These are phyloP conservation scores for Dispira simplex DNA, from an alignment of 192 early-diverging fungal genomes.

Conservation along the genomic window DNA sequence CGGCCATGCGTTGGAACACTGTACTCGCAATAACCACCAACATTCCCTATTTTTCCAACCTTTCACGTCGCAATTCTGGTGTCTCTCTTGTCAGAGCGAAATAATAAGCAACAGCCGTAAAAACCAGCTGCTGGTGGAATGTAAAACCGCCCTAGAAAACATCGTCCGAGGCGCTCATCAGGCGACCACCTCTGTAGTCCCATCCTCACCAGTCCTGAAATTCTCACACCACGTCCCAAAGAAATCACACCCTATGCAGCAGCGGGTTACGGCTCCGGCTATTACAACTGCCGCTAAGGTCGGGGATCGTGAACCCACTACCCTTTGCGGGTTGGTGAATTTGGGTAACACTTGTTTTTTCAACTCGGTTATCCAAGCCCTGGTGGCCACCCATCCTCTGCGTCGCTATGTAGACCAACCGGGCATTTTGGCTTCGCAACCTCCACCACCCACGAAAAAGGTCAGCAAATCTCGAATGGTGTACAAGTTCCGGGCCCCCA, in stretches of 20 bases:
- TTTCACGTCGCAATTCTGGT: slow-evolving; percentile 1
- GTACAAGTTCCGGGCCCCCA: no score
- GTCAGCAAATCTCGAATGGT: no score
- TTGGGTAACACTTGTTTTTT: slow-evolving; percentile 75
- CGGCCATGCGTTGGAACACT: slow-evolving; percentile 4
- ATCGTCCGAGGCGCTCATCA: not conserved
- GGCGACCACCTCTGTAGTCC: not conserved
- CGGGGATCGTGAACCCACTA: not conserved
- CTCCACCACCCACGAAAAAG: no score
- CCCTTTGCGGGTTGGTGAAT: slow-evolving; percentile 39
- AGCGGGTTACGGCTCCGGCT: no score
- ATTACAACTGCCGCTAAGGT: not conserved
- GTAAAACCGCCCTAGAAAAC: slow-evolving; percentile 3
- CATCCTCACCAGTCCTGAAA: not conserved
- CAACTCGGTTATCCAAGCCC: slow-evolving; percentile 47
- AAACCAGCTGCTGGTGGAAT: slow-evolving; percentile 9
- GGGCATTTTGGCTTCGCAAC: not conserved
- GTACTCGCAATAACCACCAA: slow-evolving; percentile 1
- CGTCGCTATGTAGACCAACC: not conserved
- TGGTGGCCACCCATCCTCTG: slow-evolving; percentile 4
- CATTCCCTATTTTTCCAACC: slow-evolving; percentile 4
- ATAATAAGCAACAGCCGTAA: not conserved
- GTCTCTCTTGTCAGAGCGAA: not conserved
- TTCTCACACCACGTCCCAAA: not conserved
- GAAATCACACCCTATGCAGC: no score